Evolutionary conservation across 2,329 filamentous ascomycete species (phyloP).

Genomic region (Blumeria graminis): DNA sequence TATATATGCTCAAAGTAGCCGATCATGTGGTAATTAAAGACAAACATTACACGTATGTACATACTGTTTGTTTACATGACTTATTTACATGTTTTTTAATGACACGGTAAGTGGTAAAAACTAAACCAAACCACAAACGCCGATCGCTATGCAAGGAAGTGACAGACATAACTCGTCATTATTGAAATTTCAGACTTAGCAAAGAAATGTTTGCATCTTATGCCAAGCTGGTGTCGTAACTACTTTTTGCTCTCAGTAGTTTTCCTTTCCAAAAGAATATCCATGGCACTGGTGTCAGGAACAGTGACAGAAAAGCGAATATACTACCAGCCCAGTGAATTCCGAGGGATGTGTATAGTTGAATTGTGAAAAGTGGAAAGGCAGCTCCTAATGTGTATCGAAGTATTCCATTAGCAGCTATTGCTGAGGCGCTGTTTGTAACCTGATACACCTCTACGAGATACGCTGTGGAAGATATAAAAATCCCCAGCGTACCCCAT

Average conservation of each 20-base stretch:
- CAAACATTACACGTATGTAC: too few species aligned
- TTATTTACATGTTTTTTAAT: too few species aligned
- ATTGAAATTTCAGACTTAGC: too few species aligned
- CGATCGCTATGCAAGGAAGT: too few species aligned
- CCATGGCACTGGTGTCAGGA: constrained; percentile 22
- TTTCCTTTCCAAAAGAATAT: constrained; percentile 19
- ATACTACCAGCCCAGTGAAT: constrained; percentile 20
- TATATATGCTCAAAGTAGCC: too few species aligned
- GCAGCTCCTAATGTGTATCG: constrained; percentile 10
- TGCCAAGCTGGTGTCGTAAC: constrained; percentile 4
- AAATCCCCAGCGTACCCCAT: constrained; percentile 9
- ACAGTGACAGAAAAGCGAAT: constrained; percentile 19
- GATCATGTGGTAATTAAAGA: too few species aligned
- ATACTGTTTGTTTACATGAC: too few species aligned
- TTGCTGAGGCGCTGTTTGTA: constrained; percentile 8
- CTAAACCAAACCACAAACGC: too few species aligned
- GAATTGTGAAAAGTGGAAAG: constrained; percentile 18
- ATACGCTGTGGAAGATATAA: constrained; percentile 10
- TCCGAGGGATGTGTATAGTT: constrained; percentile 21
- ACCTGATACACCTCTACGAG: constrained; percentile 11
- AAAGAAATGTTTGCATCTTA: not conserved
- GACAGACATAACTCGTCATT: too few species aligned
- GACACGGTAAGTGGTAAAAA: too few species aligned
- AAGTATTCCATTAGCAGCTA: constrained; percentile 12
- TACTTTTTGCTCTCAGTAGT: constrained; percentile 14